These are phyloP conservation scores for Xylaria telfairii DNA, from an alignment of 495 filamentous ascomycete species.

Conservation along the genomic window DNA sequence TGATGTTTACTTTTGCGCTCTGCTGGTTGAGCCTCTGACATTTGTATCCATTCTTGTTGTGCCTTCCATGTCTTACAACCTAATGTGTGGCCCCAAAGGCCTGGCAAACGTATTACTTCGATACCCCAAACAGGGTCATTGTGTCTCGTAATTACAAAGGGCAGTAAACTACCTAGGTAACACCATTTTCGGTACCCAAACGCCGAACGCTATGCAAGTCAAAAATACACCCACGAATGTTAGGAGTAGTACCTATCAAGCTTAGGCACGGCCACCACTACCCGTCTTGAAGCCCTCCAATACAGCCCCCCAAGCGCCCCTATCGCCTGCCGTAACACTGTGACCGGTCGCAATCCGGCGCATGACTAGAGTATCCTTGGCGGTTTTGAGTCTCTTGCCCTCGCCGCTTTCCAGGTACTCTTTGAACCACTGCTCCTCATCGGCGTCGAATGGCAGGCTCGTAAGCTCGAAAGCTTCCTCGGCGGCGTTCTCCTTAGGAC, in stretches of 20 bases:
- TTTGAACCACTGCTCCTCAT: constrained; percentile 77
- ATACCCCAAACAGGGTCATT: neutral
- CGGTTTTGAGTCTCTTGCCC: constrained; percentile 64
- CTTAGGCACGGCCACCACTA: constrained; percentile 37
- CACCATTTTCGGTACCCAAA: constrained; percentile 26
- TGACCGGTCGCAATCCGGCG: constrained; percentile 45
- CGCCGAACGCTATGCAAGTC: constrained; percentile 41
- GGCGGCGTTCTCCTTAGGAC: constrained; percentile 52
- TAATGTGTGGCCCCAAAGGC: too few relatives aligned
- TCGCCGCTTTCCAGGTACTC: constrained; percentile 66
- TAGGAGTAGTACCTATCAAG: constrained; percentile 21
- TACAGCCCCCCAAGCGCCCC: constrained; percentile 39
- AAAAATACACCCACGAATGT: constrained; percentile 13
- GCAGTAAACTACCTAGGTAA: too few relatives aligned
- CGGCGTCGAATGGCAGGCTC: constrained; percentile 67
- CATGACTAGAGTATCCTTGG: constrained; percentile 74
- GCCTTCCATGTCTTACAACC: too few relatives aligned
- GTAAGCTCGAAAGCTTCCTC: constrained; percentile 70
- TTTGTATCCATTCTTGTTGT: too few relatives aligned
- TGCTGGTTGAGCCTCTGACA: too few relatives aligned
- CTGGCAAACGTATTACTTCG: neutral
- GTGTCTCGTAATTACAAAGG: neutral
- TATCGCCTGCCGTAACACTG: constrained; percentile 28
- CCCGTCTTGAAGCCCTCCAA: constrained; percentile 43
- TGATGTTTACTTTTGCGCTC: too few relatives aligned